These are phyloP conservation scores for Hypoxylon sp. DNA, from an alignment of 2,329 filamentous ascomycete species.

Conservation along the genomic window DNA sequence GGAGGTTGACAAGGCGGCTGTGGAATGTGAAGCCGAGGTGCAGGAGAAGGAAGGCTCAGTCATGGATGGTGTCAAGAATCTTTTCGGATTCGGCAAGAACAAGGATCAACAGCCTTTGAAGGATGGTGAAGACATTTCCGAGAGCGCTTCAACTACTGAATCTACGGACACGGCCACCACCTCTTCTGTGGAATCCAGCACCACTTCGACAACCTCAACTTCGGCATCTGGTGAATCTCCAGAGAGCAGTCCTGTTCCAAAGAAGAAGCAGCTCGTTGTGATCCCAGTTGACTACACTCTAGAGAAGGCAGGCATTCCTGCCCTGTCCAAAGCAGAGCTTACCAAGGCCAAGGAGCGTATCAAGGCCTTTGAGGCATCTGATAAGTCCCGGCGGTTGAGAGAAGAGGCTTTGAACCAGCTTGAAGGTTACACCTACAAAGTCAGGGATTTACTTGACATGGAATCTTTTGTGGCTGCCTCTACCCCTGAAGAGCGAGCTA, in stretches of 20 bases:
- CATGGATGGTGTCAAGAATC: constrained; percentile 94
- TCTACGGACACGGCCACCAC: constrained; percentile 61
- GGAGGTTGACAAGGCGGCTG: constrained; percentile 78
- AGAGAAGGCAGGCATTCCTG: constrained; percentile 64
- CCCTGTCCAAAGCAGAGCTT: constrained; percentile 64
- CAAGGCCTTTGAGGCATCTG: constrained; percentile 86
- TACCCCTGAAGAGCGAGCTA: constrained; percentile 74
- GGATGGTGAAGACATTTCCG: constrained; percentile 67
- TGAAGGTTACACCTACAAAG: constrained; percentile 92
- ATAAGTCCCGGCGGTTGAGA: constrained; percentile 79
- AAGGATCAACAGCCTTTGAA: constrained; percentile 84
- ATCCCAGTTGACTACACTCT: constrained; percentile 66
- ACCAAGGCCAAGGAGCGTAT: constrained; percentile 76
- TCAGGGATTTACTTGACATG: constrained; percentile 84
- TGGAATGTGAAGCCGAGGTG: constrained; percentile 86
- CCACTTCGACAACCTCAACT: constrained; percentile 54
- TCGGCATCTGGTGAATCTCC: constrained; percentile 63
- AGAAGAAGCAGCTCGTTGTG: constrained; percentile 70
- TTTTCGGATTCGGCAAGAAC: constrained; percentile 93
- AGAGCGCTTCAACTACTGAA: constrained; percentile 58
- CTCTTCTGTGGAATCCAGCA: constrained; percentile 56
- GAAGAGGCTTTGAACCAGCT: constrained; percentile 93
- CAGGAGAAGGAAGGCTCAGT: constrained; percentile 78
- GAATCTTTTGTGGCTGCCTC: constrained; percentile 80
- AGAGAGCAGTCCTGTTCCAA: constrained; percentile 67